Evolutionary conservation across 352 stramenopile genomes (phyloP), one percentile per base, ranked within the genome.

Genomic region (Peronospora destructor): DNA sequence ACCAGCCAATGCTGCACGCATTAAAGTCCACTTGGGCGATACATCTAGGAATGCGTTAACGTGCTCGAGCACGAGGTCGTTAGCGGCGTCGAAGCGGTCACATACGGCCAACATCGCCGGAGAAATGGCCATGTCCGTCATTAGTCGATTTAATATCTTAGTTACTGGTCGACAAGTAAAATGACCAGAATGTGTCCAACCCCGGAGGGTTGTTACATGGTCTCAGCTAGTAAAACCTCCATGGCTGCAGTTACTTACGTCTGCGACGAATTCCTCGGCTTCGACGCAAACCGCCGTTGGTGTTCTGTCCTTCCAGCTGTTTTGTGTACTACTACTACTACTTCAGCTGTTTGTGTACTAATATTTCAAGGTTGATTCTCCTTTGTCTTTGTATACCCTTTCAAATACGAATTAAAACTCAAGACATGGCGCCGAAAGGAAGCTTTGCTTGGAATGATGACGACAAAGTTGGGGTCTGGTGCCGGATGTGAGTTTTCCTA

Each of bases 1-100:
- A 16, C 78, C 78, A 1, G 40, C 44, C 10, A 90, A 56, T 2
- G 74, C 63, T 17, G 78, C 78, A 6, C 63, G 56, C 54, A 71
- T 80, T 41, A 86, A 54, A 38, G 51, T 68, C 68, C 78, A 90
- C 26, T 37, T 56, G 26, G 53, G 49, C 5, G 74, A 86, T 11
- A 64, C 14, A 46, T 90, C 78, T 13, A 84, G 43, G 50, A 83
- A 90, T 6, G 42, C 29, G 52, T 84, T 66, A 30, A 90, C 65
- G 12, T 50, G 43, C 13, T 65, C 49, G 47, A 84, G 47, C 32
- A 87, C 64, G 23, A 85, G 60, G 42, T 84, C 66, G 13, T 76
- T 64, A 25, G 39, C 67, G 1, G 64, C 61, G 36, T 63, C 53
- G 23, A 81, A 59, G 17, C 56, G 73, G 19, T 72, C 63, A 45